phyloP scores from a whole-genome alignment of 2,329 filamentous ascomycete genomes.

The Fusarium longipes region DNA sequence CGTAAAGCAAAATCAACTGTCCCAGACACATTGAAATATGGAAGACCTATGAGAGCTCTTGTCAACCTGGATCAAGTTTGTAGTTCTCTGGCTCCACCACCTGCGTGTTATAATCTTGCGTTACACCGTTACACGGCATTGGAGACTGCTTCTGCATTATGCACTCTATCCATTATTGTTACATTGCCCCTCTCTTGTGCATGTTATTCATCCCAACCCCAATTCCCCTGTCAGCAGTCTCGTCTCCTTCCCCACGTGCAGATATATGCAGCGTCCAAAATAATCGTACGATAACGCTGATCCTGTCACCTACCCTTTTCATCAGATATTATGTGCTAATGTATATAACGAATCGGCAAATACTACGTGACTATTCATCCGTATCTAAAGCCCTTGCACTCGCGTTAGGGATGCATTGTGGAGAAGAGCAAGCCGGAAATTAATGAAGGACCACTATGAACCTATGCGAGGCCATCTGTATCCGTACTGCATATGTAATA shows the following conservation, averaged over 20 bases:
- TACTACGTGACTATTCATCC: not conserved
- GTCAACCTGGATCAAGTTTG: not conserved
- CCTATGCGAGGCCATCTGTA: conserved; percentile 10
- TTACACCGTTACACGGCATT: not conserved
- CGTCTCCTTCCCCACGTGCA: conserved; percentile 28
- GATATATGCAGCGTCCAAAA: not conserved
- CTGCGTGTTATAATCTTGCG: not conserved
- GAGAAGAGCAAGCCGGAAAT: conserved; percentile 30
- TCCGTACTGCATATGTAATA: conserved; percentile 1
- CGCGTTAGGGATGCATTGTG: conserved; percentile 13
- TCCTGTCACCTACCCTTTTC: not conserved
- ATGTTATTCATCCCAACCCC: conserved; percentile 25
- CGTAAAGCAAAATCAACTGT: not conserved
- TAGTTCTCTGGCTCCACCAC: not conserved
- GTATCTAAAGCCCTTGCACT: not conserved
- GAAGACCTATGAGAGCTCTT: not conserved
- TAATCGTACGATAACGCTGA: conserved; percentile 28
- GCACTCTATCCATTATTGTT: conserved; percentile 8
- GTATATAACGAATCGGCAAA: not conserved
- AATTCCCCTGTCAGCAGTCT: conserved; percentile 3
- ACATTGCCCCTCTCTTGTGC: conserved; percentile 3
- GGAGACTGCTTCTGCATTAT: not conserved
- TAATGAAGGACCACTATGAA: conserved; percentile 28
- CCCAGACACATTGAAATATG: not conserved
- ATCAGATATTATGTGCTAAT: not conserved